These are phyloP conservation scores for Cladophialophora chaetospira DNA, from an alignment of 2,329 filamentous ascomycete genomes.

Conservation along the genomic window DNA sequence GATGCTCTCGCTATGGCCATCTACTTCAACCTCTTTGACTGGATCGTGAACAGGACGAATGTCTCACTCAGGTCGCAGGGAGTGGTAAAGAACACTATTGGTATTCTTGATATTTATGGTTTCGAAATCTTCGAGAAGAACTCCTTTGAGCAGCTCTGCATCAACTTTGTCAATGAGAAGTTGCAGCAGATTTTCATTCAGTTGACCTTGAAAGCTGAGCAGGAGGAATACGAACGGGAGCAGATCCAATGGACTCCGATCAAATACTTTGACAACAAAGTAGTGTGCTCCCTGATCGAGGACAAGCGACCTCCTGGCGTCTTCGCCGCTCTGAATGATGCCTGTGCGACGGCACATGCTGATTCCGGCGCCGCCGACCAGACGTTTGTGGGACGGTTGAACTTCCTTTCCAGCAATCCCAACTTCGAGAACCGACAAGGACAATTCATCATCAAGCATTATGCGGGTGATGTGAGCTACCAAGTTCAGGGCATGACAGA, in stretches of 20 bases:
- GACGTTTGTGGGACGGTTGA: constrained; percentile 91
- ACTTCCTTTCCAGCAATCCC: constrained; percentile 80
- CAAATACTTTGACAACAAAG: constrained; percentile 99
- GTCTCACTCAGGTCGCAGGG: constrained; percentile 79
- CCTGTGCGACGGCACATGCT: constrained; percentile 96
- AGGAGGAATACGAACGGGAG: constrained; percentile 94
- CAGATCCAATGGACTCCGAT: constrained; percentile 99
- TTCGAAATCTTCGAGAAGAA: constrained; percentile 99
- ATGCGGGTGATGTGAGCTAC: constrained; percentile 94
- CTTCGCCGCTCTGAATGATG: constrained; percentile 95
- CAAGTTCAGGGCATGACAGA: constrained; percentile 96
- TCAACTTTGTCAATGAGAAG: constrained; percentile 99
- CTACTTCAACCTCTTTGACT: constrained; percentile 97
- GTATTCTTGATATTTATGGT: constrained; percentile 97
- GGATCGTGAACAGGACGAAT: constrained; percentile 94
- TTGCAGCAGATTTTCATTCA: constrained; percentile 99
- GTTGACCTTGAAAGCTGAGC: constrained; percentile 91
- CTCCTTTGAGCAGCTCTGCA: constrained; percentile 97
- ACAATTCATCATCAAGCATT: constrained; percentile 98
- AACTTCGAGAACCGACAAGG: constrained; percentile 92
- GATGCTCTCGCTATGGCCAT: constrained; percentile 95
- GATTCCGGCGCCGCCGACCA: constrained; percentile 92
- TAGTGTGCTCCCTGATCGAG: constrained; percentile 96
- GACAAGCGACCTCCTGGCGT: constrained; percentile 86
- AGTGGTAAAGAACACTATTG: constrained; percentile 78